phyloP scores from a whole-genome alignment of 2,329 filamentous ascomycete genomes.

The Clonostachys rhizophaga region DNA sequence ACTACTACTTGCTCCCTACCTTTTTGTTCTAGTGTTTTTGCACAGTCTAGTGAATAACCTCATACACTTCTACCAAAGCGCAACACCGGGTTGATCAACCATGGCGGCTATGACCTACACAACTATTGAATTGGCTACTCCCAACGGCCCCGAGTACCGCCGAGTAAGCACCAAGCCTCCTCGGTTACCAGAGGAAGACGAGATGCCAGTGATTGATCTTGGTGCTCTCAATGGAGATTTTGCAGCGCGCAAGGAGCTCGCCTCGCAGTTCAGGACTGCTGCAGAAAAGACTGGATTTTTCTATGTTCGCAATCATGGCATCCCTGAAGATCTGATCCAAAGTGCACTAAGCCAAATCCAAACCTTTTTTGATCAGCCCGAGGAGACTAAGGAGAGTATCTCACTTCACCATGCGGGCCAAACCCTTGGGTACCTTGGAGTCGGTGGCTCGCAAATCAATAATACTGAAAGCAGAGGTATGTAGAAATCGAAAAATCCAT shows the following conservation, averaged over 20 bases:
- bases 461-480: too few relatives aligned
- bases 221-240: conserved; percentile 25
- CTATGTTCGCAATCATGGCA: conserved; percentile 47
- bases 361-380: conserved; percentile 18
- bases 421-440: too few relatives aligned
- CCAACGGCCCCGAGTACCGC: conserved; percentile 13
- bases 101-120: neutral
- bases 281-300: conserved; percentile 48
- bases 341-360: conserved; percentile 9
- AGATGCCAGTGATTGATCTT: conserved; percentile 52
- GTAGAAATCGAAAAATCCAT: too few relatives aligned
- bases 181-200: conserved; percentile 26
- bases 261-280: conserved; percentile 36
- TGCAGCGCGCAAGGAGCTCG: conserved; percentile 27
- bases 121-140: neutral
- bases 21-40: too few relatives aligned
- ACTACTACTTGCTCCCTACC: too few relatives aligned
- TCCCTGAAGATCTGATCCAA: conserved; percentile 22
- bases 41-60: too few relatives aligned
- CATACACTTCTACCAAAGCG: too few relatives aligned
- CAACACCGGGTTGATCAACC: too few relatives aligned
- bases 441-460: neutral
- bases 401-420: too few relatives aligned
- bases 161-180: conserved; percentile 26
- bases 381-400: conserved; percentile 13